Evolutionary conservation across 768 basidiomycete species (phyloP).

Genomic region (Lepiota brunneoincarnata): DNA sequence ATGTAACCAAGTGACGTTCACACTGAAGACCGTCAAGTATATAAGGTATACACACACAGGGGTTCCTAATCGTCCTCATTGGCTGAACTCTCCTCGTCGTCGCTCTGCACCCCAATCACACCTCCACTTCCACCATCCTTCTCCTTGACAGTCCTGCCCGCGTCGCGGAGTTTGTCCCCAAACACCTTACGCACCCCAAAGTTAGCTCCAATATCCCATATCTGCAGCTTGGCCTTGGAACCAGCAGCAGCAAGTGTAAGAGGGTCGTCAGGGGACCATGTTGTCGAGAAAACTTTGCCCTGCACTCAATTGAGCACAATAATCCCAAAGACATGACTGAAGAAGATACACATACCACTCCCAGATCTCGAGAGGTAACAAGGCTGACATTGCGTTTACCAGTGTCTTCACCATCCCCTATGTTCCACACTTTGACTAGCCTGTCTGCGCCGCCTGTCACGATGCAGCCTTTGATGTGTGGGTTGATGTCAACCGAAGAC

Average conservation of each 20-base stretch:
- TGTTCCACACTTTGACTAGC: conserved; percentile 94
- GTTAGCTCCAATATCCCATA: conserved; percentile 94
- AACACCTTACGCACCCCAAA: conserved; percentile 82
- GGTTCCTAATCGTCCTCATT: conserved; percentile 29
- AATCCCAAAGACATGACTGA: neutral
- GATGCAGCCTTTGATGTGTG: conserved; percentile 86
- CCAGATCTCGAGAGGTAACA: conserved; percentile 85
- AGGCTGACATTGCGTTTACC: conserved; percentile 77
- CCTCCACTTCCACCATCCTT: conserved; percentile 55
- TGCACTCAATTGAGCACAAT: conserved; percentile 25
- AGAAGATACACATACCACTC: conserved; percentile 77
- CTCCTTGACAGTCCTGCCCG: conserved; percentile 67
- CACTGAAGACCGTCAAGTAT: neutral
- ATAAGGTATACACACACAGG: neutral
- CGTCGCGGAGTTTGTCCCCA: conserved; percentile 68
- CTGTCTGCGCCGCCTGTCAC: conserved; percentile 96
- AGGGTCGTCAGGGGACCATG: conserved; percentile 93
- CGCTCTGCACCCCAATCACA: conserved; percentile 65
- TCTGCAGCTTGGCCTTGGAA: conserved; percentile 88
- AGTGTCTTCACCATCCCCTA: conserved; percentile 58
- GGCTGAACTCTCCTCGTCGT: conserved; percentile 66
- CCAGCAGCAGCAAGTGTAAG: conserved; percentile 93
- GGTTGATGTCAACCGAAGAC: conserved; percentile 87
- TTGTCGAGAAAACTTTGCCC: conserved; percentile 95
- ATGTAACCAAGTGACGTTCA: too few species aligned